Evolutionary conservation across 2,329 filamentous ascomycete species (phyloP).

Genomic region (Ophiosphaerella herpotricha): DNA sequence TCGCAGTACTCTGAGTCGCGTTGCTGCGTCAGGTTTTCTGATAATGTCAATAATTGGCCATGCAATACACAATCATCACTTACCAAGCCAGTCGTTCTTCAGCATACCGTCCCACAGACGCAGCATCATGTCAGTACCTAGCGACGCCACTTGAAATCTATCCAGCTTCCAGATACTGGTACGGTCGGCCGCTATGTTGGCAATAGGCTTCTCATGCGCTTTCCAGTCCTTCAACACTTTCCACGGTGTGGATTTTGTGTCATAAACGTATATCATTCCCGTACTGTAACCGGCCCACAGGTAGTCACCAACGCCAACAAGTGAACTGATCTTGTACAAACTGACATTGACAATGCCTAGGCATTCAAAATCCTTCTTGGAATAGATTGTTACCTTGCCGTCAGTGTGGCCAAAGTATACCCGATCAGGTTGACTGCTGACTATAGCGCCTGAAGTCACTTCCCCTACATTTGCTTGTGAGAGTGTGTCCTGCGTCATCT

Average conservation of each 20-base stretch:
- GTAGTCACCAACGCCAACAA: conserved; percentile 78
- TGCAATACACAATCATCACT: conserved; percentile 20
- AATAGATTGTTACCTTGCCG: conserved; percentile 94
- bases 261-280: conserved; percentile 91
- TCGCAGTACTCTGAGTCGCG: conserved; percentile 82
- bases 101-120: conserved; percentile 90
- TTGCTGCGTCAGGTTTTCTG: conserved; percentile 82
- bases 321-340: conserved; percentile 90
- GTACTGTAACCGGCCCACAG: conserved; percentile 96
- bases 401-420: conserved; percentile 92
- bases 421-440: conserved; percentile 74
- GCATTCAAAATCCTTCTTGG: conserved; percentile 74
- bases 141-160: conserved; percentile 79
- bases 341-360: conserved; percentile 83
- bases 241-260: conserved; percentile 83
- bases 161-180: conserved; percentile 86
- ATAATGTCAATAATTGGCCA: conserved; percentile 21
- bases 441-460: conserved; percentile 79
- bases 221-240: conserved; percentile 91
- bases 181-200: conserved; percentile 75
- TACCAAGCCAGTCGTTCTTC: conserved; percentile 88
- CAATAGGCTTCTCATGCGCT: conserved; percentile 82
- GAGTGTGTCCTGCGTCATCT: conserved; percentile 73
- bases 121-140: conserved; percentile 85
- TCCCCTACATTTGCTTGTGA: conserved; percentile 77